Percentiles rank a stretch among this genome's conserved stretches.
Evolutionary conservation across 2,329 filamentous ascomycete species (phyloP).

Genomic region (Trichoderma atroviride): DNA sequence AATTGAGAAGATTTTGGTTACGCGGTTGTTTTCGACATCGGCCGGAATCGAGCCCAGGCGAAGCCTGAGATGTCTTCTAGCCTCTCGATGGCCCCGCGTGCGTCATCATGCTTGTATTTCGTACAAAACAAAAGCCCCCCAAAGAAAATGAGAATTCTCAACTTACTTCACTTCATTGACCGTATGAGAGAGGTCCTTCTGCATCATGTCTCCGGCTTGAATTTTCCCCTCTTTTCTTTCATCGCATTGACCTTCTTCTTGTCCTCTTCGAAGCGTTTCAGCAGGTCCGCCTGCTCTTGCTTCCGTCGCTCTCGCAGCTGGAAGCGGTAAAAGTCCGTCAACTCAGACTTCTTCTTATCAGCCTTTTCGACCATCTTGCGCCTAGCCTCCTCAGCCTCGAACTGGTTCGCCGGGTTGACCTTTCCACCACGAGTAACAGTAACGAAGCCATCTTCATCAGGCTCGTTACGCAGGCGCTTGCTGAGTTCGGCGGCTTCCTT

Average conservation of each 20-base stretch:
- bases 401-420: constrained; percentile 71
- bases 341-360: constrained; percentile 62
- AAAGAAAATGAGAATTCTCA: neutral
- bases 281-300: constrained; percentile 67
- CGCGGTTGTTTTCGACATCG: constrained; percentile 66
- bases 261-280: constrained; percentile 76
- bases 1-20: constrained; percentile 66
- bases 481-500: constrained; percentile 63
- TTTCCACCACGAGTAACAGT: constrained; percentile 83
- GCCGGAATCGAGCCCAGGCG: constrained; percentile 35
- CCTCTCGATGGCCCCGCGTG: constrained; percentile 54
- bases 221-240: constrained; percentile 66
- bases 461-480: constrained; percentile 71
- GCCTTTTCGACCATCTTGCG: constrained; percentile 65
- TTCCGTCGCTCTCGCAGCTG: constrained; percentile 80
- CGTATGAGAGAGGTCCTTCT: neutral
- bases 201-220: constrained; percentile 54
- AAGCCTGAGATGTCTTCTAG: constrained; percentile 23
- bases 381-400: constrained; percentile 66
- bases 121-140: constrained; percentile 18
- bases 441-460: constrained; percentile 94
- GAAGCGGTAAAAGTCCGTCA: constrained; percentile 81
- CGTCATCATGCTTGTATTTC: constrained; percentile 48
- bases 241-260: constrained; percentile 71
- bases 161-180: constrained; percentile 22